Percentiles rank a stretch among this genome's conserved stretches.
Evolutionary conservation across 192 early-diverging fungal genomes (phyloP).

Genomic region (Kickxella alabastrina): DNA sequence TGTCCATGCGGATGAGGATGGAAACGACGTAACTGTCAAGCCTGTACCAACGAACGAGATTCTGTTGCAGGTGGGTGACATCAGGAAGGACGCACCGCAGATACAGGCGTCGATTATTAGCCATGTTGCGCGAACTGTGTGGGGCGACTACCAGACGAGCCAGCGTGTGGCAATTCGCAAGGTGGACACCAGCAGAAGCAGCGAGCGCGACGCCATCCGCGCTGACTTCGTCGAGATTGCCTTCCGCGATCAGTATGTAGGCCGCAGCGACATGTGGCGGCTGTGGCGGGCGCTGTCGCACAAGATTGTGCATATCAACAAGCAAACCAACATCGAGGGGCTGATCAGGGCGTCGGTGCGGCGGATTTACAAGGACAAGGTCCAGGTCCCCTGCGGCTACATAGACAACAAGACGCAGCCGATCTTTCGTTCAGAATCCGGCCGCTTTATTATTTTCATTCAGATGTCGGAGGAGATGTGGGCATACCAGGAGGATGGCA

Average conservation of each 20-base stretch:
- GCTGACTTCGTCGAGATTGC: conserved; percentile 81
- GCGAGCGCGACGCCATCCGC: conserved; percentile 54
- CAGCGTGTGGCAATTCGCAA: conserved; percentile 50
- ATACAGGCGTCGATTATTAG: conserved; percentile 32
- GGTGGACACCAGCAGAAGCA: conserved; percentile 52
- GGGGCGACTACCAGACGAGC: conserved; percentile 36
- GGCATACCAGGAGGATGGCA: conserved; percentile 96
- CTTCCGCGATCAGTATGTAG: conserved; percentile 89
- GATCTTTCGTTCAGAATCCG: conserved; percentile 91
- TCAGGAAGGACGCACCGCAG: conserved; percentile 36
- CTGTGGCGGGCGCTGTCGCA: conserved; percentile 66
- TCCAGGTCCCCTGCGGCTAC: conserved; percentile 72
- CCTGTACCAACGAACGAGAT: conserved; percentile 35
- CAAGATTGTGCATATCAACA: conserved; percentile 71
- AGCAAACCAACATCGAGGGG: conserved; percentile 67
- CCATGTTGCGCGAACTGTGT: conserved; percentile 32
- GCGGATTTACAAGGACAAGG: conserved; percentile 65
- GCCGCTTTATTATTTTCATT: conserved; percentile 90
- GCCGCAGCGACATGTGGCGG: conserved; percentile 91
- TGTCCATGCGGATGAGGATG: conserved; percentile 3
- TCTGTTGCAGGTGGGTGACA: conserved; percentile 41
- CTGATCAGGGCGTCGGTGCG: conserved; percentile 75
- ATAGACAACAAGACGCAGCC: conserved; percentile 74
- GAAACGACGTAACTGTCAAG: conserved; percentile 9
- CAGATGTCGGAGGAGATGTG: conserved; percentile 98